phyloP scores from a whole-genome alignment of 2,329 filamentous ascomycete genomes.

The Xylaria sp. region DNA sequence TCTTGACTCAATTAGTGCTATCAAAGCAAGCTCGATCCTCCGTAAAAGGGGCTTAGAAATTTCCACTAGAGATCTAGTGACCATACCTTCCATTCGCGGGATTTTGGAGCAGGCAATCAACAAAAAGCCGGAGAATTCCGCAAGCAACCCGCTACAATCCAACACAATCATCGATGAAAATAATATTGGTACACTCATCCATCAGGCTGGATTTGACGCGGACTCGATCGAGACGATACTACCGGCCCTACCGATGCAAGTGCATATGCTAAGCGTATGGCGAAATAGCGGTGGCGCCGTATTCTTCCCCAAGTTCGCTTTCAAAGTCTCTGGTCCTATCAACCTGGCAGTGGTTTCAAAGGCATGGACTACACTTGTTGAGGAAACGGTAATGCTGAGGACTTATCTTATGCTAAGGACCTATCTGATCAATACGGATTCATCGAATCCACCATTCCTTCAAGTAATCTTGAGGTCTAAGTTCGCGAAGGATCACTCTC shows the following conservation, averaged over 20 bases:
- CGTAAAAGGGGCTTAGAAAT: constrained; percentile 70
- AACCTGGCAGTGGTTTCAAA: constrained; percentile 55
- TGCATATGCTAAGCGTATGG: constrained; percentile 84
- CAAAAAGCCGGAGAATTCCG: not conserved
- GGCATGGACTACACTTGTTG: constrained; percentile 71
- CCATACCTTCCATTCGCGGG: constrained; percentile 69
- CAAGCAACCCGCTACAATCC: not conserved
- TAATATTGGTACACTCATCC: constrained; percentile 53
- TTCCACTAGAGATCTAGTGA: constrained; percentile 76
- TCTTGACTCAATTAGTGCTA: constrained; percentile 90
- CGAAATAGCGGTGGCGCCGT: constrained; percentile 71
- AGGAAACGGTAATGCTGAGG: constrained; percentile 71
- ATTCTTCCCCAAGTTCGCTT: constrained; percentile 80
- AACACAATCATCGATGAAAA: constrained; percentile 51
- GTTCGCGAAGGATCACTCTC: constrained; percentile 48
- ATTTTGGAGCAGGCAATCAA: constrained; percentile 60
- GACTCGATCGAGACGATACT: constrained; percentile 66
- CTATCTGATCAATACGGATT: constrained; percentile 64
- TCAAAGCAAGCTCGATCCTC: constrained; percentile 80
- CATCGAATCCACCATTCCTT: constrained; percentile 62
- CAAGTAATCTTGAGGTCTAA: constrained; percentile 67
- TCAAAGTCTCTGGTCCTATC: constrained; percentile 58
- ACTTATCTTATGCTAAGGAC: constrained; percentile 80
- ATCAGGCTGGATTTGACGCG: constrained; percentile 53
- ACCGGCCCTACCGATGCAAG: constrained; percentile 79